Base-by-base conservation (phyloP, 768 basidiomycete species). In the Trichaptum fuscoviolaceum region DNA sequence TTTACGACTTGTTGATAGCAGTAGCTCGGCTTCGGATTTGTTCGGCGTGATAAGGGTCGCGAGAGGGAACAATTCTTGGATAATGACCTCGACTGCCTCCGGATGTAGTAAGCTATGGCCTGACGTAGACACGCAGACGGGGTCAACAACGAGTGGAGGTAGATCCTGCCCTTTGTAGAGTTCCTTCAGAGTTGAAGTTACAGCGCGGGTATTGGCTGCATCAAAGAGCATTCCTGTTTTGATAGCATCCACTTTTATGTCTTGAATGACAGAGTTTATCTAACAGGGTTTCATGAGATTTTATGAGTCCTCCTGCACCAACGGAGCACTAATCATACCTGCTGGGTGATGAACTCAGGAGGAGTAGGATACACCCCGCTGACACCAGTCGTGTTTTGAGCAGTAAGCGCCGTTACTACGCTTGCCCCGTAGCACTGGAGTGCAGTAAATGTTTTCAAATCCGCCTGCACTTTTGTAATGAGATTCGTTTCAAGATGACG, bases 151-250 rank as follows among this genome's bases (percentile, higher is more conserved):
- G 23, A 95, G 77, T 0, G 86, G 85, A 0, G 87, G 83, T 30
- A 76, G 69, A 10, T 67, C 67, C 12, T 71, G 68, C 6, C 66
- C 36, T 26, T 65, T 64, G 71, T 82, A 85, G 68, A 81, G 77
- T 0, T 69, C 58, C 58, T 75, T 81, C 58, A 95, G 81, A 12
- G 84, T 78, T 1, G 75, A 67, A 1, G 84, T 83, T 3, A 93
- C 81, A 0, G 82, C 79, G 12, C 73, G 76, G 25, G 85, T 84
- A 59, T 81, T 86, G 0, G 77, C 80, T 0, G 83, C 79, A 67
- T 89, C 84, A 71, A 83, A 89, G 0, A 98, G 82, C 96, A 97
- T 96, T 15, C 96, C 95, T 0, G 91, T 92, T 77, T 98, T 98
- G 70, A 97, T 85, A 1, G 87, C 90, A 52, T 81, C 77, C 12